Evolutionary conservation across 2,329 filamentous ascomycete species (phyloP), one percentile per base, ranked within the genome.

Genomic region (Pseudogymnoascus sp.): DNA sequence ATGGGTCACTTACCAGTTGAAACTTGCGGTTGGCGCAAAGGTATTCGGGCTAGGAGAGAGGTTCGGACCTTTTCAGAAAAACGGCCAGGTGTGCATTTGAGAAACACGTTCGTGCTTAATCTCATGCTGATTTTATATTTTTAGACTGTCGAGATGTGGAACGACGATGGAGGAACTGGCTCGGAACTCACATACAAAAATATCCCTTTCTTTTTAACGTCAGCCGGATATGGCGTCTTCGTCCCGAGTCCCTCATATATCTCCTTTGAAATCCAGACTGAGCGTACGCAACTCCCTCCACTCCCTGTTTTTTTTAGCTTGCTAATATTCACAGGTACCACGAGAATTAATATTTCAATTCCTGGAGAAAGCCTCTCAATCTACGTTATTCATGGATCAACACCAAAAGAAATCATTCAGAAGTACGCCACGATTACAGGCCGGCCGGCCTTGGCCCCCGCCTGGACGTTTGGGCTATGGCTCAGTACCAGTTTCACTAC

Each of bases 401-500:
- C 82, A 0, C 88, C 88, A 0, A 90, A 89, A 73, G 87, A 91
- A 58, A 83, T 92, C 1, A 75, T 92, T 13, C 78, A 79, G 37
- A 81, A 82, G 65, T 92, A 91, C 71, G 83, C 86, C 0, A 75
- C 80, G 21, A 77, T 92, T 36, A 90, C 87, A 0, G 88, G 88
- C 1, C 80, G 80, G 55, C 82, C 88, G 0, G 81, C 79, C 36
- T 80, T 80, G 61, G 82, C 89, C 1, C 89, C 88, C 0, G 80
- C 82, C 29, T 92, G 88, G 89, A 89, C 85, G 65, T 91, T 86
- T 65, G 88, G 88, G 1, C 78, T 91, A 7, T 91, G 88, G 88
- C 78, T 92, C 18, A 90, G 85, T 61, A 92, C 88, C 12, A 87
- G 79, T 29, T 86, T 86, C 70, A 85, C 82, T 1, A 86, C 83